Percentiles rank a stretch among this genome's conserved stretches.
Conservation (phyloP, 495 filamentous ascomycete species). For the Thermothielavioides terrestris region DNA sequence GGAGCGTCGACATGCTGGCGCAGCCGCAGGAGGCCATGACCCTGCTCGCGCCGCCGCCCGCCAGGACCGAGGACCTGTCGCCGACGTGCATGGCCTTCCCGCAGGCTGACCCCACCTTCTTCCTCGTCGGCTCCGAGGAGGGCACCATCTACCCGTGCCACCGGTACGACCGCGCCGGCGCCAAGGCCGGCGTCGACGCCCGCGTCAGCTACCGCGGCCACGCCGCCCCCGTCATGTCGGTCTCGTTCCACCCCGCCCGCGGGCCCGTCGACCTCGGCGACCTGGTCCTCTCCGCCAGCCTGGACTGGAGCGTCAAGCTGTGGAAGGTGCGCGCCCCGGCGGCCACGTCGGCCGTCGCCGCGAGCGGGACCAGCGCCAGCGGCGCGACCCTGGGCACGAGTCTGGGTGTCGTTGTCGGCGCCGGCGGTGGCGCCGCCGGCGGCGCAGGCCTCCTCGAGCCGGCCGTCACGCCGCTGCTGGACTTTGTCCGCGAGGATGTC, state of each 20-base stretch:
- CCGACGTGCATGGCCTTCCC: conserved; percentile 97
- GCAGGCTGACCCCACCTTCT: conserved; percentile 89
- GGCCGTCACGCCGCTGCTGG: conserved; percentile 64
- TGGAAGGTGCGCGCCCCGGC: conserved; percentile 85
- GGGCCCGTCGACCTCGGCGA: conserved; percentile 94
- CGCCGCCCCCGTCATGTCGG: conserved; percentile 87
- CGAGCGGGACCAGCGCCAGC: conserved; percentile 15
- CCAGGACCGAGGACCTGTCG: conserved; percentile 89
- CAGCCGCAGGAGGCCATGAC: conserved; percentile 90
- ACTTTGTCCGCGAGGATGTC: conserved; percentile 86
- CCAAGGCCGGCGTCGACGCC: conserved; percentile 87
- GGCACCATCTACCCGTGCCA: conserved; percentile 93
- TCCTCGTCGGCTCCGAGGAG: conserved; percentile 94
- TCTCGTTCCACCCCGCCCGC: conserved; percentile 86
- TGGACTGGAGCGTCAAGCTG: conserved; percentile 95
- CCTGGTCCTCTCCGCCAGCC: conserved; percentile 70
- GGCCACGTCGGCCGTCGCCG: conserved; percentile 43
- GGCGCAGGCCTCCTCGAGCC: conserved; percentile 17
- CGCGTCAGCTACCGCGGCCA: conserved; percentile 80
- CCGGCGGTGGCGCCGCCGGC: conserved; percentile 12
- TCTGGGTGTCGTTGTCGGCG: conserved; percentile 38
- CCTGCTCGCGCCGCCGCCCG: conserved; percentile 72
- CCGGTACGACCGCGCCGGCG: conserved; percentile 90
- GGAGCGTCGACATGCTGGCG: conserved; percentile 94
- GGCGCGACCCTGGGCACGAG: conserved; percentile 46